Percentiles rank a stretch among this genome's conserved stretches.
phyloP scores from a whole-genome alignment of 306 rosid species.

The Castanospermum australe region DNA sequence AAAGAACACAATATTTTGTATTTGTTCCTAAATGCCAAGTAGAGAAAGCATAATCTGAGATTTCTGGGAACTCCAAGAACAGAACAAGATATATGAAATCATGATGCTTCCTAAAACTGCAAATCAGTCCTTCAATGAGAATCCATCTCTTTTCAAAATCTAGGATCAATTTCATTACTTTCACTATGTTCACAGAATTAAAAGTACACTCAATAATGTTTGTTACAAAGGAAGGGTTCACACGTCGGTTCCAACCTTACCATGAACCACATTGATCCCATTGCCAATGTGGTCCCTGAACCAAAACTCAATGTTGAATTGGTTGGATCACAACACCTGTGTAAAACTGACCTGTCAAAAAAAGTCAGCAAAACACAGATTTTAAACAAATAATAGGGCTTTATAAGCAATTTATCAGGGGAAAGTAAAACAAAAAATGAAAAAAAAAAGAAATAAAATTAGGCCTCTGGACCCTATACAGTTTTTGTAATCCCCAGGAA shows the following conservation, averaged over 20 bases:
- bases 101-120: neutral
- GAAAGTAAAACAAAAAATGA: neutral
- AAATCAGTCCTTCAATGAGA: neutral
- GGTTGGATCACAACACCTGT: constrained; percentile 18
- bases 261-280: constrained; percentile 31
- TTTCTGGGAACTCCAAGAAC: neutral
- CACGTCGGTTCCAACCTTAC: constrained; percentile 23
- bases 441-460: neutral
- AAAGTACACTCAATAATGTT: neutral
- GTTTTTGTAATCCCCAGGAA: constrained; percentile 17
- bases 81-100: neutral
- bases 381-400: constrained; percentile 20
- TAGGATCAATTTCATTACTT: neutral
- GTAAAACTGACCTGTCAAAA: constrained; percentile 36
- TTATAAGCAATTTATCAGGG: constrained; percentile 19
- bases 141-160: neutral
- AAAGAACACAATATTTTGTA: too few relatives aligned
- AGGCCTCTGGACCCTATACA: constrained; percentile 22
- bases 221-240: constrained; percentile 23
- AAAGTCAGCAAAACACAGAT: constrained; percentile 22
- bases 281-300: constrained; percentile 27
- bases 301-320: constrained; percentile 30
- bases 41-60: neutral
- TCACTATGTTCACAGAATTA: neutral
- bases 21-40: too few relatives aligned